Evolutionary conservation across 129 eudicot genomes (phyloP), one percentile per base, ranked within the genome.

Genomic region (Kitagawia praeruptora): DNA sequence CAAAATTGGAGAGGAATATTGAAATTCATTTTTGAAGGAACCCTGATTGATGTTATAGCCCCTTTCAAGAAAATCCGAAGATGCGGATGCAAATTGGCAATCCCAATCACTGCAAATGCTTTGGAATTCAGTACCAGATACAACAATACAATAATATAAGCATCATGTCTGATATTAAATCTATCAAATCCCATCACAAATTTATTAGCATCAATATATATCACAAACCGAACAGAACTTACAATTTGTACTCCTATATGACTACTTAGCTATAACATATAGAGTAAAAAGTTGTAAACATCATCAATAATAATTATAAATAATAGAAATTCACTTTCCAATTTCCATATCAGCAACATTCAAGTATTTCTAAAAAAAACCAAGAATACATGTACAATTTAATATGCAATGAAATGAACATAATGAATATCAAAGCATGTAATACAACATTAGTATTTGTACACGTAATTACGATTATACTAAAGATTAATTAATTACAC

Each of bases 71-170:
- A 81, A 49, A 76, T 77, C 85, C n/a, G 81, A 77, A 80, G 81
- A 25, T 63, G 67, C 64, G 38, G 88, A 49, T 51, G 80, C 82
- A 83, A 41, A 69, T 67, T 81, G 83, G 79, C 84, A 73, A 64
- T 83, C 87, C 89, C 90, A 84, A 76, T 90, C 93, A 88, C 95
- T 92, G 88, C 80, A 83, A 75, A 74, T 7, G 54, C 9, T 47
- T 46, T 58, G 23, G 47, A 31, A 18, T 49, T 79, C 82, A 79
- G 79, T 23, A 31, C 41, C 44, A 28, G 10, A 75, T 27, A 37
- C 64, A 47, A 58, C 31, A 23, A 58, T n/a, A 23, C 13, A 58
- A 23, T n/a, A 58, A 23, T n/a, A 58, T 23, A n/a, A 8, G 27
- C 10, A 31, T 66, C 39, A 13, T 27, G 40, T 31, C 39, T 28